These are phyloP conservation scores for Hymenoscyphus scutula DNA, from an alignment of 2,329 filamentous ascomycete genomes.

Conservation along the genomic window DNA sequence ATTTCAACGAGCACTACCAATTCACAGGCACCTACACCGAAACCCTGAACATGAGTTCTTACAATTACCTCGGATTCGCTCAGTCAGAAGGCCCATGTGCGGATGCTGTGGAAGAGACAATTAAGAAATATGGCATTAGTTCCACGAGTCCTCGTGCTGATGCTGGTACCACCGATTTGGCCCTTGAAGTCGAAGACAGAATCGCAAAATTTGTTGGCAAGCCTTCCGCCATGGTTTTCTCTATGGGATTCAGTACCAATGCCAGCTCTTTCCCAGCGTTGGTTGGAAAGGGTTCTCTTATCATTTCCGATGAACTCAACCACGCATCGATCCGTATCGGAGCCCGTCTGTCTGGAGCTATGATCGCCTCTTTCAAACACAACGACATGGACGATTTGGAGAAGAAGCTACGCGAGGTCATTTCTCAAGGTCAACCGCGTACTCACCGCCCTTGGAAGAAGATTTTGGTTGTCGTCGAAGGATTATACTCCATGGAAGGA, in stretches of 20 bases:
- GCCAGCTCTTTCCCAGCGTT: slow-evolving; percentile 88
- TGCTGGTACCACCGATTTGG: slow-evolving; percentile 81
- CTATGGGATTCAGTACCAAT: slow-evolving; percentile 98
- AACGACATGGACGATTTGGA: slow-evolving; percentile 93
- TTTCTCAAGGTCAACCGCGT: slow-evolving; percentile 93
- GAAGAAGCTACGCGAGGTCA: slow-evolving; percentile 80
- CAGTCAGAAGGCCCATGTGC: slow-evolving; percentile 97
- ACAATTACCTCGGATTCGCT: slow-evolving; percentile 98
- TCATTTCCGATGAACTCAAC: slow-evolving; percentile 96
- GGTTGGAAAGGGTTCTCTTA: slow-evolving; percentile 86
- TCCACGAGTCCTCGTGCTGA: slow-evolving; percentile 80
- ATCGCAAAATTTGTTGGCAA: slow-evolving; percentile 93
- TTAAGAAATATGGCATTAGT: slow-evolving; percentile 82
- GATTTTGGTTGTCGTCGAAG: slow-evolving; percentile 93
- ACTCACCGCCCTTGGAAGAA: slow-evolving; percentile 99
- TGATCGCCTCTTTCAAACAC: slow-evolving; percentile 96
- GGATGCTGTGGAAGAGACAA: slow-evolving; percentile 81
- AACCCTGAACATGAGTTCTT: slow-evolving; percentile 97
- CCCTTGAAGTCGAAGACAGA: slow-evolving; percentile 83
- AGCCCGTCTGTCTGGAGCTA: slow-evolving; percentile 87
- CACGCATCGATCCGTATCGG: slow-evolving; percentile 97
- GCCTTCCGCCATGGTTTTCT: slow-evolving; percentile 92
- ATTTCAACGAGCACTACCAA: slow-evolving; percentile 88
- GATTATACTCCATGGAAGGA: slow-evolving; percentile 98
- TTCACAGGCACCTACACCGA: slow-evolving; percentile 89